phyloP scores from a whole-genome alignment of 805 yeast genomes.

The Sugiyamaella americana region DNA sequence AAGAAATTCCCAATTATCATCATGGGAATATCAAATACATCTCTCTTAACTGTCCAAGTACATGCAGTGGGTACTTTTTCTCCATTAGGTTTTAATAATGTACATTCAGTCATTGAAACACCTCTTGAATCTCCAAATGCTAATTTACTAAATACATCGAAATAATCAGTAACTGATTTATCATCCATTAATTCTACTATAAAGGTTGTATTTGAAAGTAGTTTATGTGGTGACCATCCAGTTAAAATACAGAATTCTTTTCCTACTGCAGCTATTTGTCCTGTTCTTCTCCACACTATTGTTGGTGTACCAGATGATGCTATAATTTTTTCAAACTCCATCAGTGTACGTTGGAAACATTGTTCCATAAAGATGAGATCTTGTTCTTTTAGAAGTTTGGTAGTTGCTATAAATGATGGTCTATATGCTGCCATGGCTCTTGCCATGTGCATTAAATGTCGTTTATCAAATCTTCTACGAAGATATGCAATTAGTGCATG shows the following conservation, averaged over 20 bases:
- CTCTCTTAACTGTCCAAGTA: slow-evolving; percentile 81
- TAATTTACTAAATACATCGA: slow-evolving; percentile 60
- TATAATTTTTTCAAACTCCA: slow-evolving; percentile 84
- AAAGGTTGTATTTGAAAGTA: slow-evolving; percentile 55
- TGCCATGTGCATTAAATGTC: slow-evolving; percentile 34
- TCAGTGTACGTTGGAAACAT: slow-evolving; percentile 84
- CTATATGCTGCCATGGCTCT: slow-evolving; percentile 43
- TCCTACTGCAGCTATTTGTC: slow-evolving; percentile 93
- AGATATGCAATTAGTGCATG: slow-evolving; percentile 54
- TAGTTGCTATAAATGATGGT: slow-evolving; percentile 72
- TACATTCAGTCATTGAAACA: slow-evolving; percentile 37
- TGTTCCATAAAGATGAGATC: slow-evolving; percentile 71
- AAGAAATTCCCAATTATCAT: slow-evolving; percentile 62
- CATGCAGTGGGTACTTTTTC: slow-evolving; percentile 58
- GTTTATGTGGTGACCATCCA: slow-evolving; percentile 53
- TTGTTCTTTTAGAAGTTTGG: slow-evolving; percentile 63
- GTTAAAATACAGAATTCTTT: slow-evolving; percentile 80
- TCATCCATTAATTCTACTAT: slow-evolving; percentile 83
- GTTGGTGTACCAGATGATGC: slow-evolving; percentile 89
- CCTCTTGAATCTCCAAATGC: slow-evolving; percentile 55
- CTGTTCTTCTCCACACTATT: slow-evolving; percentile 91
- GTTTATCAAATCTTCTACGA: slow-evolving; percentile 43
- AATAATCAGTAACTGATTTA: slow-evolving; percentile 63
- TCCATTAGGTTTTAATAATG: slow-evolving; percentile 34
- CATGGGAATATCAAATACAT: slow-evolving; percentile 80